Base-by-base conservation (phyloP, 139 green algal genomes). In the Spirogloea muscicola region DNA sequence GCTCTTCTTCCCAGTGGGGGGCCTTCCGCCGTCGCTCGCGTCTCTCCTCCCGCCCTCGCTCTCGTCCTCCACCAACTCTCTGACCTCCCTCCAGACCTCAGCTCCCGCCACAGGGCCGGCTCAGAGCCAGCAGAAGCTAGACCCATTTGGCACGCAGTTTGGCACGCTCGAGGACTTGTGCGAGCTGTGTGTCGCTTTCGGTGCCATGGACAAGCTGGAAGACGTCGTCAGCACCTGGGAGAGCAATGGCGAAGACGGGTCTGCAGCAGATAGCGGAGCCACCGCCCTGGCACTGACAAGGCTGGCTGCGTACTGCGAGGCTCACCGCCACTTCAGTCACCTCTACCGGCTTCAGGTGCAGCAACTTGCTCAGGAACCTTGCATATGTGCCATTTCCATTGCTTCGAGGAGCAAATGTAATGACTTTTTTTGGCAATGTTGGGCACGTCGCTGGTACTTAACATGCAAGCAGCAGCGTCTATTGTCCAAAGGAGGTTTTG, bases 91-190 rank as follows among this genome's bases (percentile, higher is more conserved):
- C 48, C 3, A 2, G 21, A 39, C 18, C 31, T 46, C 18, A 21
- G 25, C 31, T n/a, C 31, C 58, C 58, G 25, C 58, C 7, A 16
- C 29, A 0, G 44, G 44, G 44, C 44, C 44, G 16, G 44, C 44
- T 16, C 44, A 13, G 44, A n/a, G n/a, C n/a, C n/a, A 0, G 33
- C 49, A 60, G 27, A 0, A 29, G 29, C 68, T 51, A 25, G 71
- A 79, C 33, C 42, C 71, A 18, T 16, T 79, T 25, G 44, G 27
- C 13, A 62, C 48, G 13, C 62, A 77, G 21, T 36, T 48, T 33
- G 71, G 66, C 27, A 79, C 60, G 16, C 27, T 79, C 16, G 71
- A 79, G 21, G 71, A 79, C 27, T 16, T 79, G 41, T 79, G 71
- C 52, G 71, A 34, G 0, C 36, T 76, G 21, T 79, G 71, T 42